phyloP scores from a whole-genome alignment of 768 basidiomycete species.

The Pholiota molesta region DNA sequence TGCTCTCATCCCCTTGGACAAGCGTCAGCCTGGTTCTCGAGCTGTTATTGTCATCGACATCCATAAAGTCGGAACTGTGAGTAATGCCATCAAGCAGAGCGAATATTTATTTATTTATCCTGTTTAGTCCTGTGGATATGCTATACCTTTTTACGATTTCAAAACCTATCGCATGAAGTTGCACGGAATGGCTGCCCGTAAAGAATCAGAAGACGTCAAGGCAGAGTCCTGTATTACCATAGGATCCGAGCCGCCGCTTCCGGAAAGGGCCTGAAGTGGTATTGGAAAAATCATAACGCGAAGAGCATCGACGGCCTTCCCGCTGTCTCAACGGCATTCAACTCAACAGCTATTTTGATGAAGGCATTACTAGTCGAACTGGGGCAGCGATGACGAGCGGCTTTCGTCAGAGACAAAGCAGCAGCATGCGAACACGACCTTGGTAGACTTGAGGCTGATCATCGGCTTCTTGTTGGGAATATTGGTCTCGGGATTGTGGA shows the following conservation, averaged over 20 bases:
- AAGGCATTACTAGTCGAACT: constrained; percentile 12
- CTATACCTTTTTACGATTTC: constrained; percentile 57
- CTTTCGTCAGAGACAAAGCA: neutral
- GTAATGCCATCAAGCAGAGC: constrained; percentile 12
- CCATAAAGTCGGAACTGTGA: constrained; percentile 49
- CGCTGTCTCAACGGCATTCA: constrained; percentile 15
- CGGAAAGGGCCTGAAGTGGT: constrained; percentile 48
- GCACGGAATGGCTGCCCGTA: constrained; percentile 35
- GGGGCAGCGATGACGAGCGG: constrained; percentile 19
- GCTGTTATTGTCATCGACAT: constrained; percentile 58
- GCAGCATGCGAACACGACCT: neutral
- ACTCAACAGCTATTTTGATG: constrained; percentile 17
- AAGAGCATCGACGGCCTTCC: constrained; percentile 25
- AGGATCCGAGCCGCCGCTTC: constrained; percentile 9
- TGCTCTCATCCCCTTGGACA: constrained; percentile 41
- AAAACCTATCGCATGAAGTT: constrained; percentile 51
- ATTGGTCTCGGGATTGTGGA: constrained; percentile 13
- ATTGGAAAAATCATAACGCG: constrained; percentile 39
- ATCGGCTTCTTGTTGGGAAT: constrained; percentile 17
- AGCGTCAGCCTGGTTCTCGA: constrained; percentile 55
- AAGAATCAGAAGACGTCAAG: constrained; percentile 40
- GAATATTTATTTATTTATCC: neutral
- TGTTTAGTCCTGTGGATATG: constrained; percentile 59
- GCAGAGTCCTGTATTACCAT: constrained; percentile 18
- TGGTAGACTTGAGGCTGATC: constrained; percentile 14